These are phyloP conservation scores for Acacia crassicarpa DNA, from an alignment of 306 rosid genomes.

Conservation along the genomic window DNA sequence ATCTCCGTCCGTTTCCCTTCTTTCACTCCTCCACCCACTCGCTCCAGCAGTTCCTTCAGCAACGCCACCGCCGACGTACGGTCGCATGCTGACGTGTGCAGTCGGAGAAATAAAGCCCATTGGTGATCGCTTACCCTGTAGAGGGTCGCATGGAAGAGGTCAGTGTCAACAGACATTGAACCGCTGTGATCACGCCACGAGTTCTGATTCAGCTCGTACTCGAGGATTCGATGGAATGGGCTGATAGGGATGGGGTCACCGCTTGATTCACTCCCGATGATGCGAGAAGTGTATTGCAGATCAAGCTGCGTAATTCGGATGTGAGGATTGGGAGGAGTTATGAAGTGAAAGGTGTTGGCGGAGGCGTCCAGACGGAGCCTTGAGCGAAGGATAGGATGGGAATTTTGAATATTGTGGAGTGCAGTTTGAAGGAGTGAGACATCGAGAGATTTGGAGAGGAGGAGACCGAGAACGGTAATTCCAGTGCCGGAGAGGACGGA, in stretches of 20 bases:
- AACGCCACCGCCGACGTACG: conserved; percentile 65
- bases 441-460: conserved; percentile 64
- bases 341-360: conserved; percentile 46
- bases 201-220: conserved; percentile 64
- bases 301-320: conserved; percentile 66
- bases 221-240: conserved; percentile 65
- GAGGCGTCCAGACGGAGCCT: conserved; percentile 52
- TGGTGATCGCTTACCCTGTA: conserved; percentile 42
- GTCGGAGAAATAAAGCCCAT: conserved; percentile 57
- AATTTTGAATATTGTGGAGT: conserved; percentile 59
- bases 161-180: conserved; percentile 27
- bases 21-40: background rate
- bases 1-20: conserved; percentile 20
- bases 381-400: conserved; percentile 88
- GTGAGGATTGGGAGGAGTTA: conserved; percentile 40
- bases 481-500: conserved; percentile 91
- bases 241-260: background rate
- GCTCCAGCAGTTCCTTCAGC: conserved; percentile 46
- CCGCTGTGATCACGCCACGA: conserved; percentile 48
- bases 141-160: conserved; percentile 49
- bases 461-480: conserved; percentile 70
- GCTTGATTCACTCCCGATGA: conserved; percentile 36
- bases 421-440: conserved; percentile 56
- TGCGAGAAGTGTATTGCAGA: conserved; percentile 48
- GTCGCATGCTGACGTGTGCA: conserved; percentile 82